Conservation (phyloP, 2,329 filamentous ascomycete species). For the Diaporthe aspalathi region DNA sequence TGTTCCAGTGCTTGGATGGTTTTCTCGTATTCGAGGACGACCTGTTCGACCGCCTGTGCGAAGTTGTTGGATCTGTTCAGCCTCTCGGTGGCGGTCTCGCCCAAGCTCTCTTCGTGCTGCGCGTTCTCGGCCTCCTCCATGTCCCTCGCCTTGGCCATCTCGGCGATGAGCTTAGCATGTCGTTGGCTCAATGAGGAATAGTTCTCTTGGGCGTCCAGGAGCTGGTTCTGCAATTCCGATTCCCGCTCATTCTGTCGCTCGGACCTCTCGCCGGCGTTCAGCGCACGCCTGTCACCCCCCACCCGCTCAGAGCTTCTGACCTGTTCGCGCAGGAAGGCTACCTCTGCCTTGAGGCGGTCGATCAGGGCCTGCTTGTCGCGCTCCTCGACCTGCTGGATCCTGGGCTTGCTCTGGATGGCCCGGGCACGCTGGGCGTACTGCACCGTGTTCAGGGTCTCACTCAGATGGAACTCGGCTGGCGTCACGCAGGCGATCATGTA, state of each 20-base stretch:
- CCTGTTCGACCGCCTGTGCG: constrained; percentile 93
- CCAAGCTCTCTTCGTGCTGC: constrained; percentile 70
- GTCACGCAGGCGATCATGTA: constrained; percentile 99
- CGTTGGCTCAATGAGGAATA: constrained; percentile 91
- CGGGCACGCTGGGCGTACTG: constrained; percentile 96
- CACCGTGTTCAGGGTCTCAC: constrained; percentile 96
- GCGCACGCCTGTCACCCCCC: constrained; percentile 64
- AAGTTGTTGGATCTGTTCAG: constrained; percentile 96
- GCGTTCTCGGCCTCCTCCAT: constrained; percentile 71
- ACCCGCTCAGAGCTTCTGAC: constrained; percentile 84
- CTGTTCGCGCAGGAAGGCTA: constrained; percentile 93
- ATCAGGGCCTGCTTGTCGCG: constrained; percentile 94
- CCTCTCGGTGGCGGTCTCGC: constrained; percentile 85
- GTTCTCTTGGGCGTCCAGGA: constrained; percentile 93
- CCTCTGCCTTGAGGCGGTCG: constrained; percentile 91
- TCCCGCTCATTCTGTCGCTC: constrained; percentile 88
- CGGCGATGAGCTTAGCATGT: constrained; percentile 94
- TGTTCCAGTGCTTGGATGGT: constrained; percentile 95
- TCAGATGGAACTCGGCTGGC: constrained; percentile 95
- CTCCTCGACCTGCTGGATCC: constrained; percentile 94
- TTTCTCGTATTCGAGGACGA: constrained; percentile 98
- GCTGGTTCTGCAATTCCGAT: constrained; percentile 89
- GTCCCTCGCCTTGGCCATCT: constrained; percentile 88
- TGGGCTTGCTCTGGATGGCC: constrained; percentile 96
- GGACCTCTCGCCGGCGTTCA: constrained; percentile 73